Evolutionary conservation across 179 eudicot species (phyloP).

Genomic region (Pouteria campechiana): DNA sequence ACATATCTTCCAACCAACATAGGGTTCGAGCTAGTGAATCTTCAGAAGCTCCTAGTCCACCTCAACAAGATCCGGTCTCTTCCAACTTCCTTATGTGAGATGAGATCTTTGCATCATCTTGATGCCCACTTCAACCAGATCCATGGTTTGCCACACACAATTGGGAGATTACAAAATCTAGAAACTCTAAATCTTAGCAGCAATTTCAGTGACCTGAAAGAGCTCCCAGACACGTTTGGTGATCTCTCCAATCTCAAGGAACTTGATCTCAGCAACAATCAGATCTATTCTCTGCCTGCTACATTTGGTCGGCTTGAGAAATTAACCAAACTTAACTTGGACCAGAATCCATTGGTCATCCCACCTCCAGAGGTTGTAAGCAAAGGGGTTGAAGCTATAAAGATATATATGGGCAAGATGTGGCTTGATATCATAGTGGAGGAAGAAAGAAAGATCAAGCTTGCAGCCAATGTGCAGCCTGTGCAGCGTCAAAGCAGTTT

Average conservation of each 20-base stretch:
- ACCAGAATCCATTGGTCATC: slow-evolving; percentile 33
- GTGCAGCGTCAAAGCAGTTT: slow-evolving; percentile 9
- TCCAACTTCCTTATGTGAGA: slow-evolving; percentile 32
- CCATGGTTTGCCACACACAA: slow-evolving; percentile 21
- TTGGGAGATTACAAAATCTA: slow-evolving; percentile 31
- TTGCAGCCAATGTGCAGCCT: slow-evolving; percentile 9
- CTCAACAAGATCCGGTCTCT: slow-evolving; percentile 35
- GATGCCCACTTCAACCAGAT: slow-evolving; percentile 42
- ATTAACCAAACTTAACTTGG: slow-evolving; percentile 30
- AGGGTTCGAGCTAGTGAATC: slow-evolving; percentile 26
- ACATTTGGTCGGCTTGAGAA: slow-evolving; percentile 31
- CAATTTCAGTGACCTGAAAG: slow-evolving; percentile 34
- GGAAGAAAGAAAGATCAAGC: slow-evolving; percentile 19
- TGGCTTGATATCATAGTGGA: slow-evolving; percentile 17
- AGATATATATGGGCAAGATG: slow-evolving; percentile 28
- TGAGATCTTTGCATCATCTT: slow-evolving; percentile 22
- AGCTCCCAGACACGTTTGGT: slow-evolving; percentile 29
- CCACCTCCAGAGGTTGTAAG: slow-evolving; percentile 27
- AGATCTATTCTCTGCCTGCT: slow-evolving; percentile 30
- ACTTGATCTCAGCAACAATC: slow-evolving; percentile 47
- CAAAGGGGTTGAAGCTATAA: slow-evolving; percentile 26
- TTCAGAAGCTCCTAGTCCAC: slow-evolving; percentile 22
- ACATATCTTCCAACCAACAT: slow-evolving; percentile 29
- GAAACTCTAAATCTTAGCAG: slow-evolving; percentile 29
- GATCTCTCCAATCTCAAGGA: slow-evolving; percentile 25